phyloP scores from a whole-genome alignment of 2,329 filamentous ascomycete genomes.

The Monosporascus ibericus region DNA sequence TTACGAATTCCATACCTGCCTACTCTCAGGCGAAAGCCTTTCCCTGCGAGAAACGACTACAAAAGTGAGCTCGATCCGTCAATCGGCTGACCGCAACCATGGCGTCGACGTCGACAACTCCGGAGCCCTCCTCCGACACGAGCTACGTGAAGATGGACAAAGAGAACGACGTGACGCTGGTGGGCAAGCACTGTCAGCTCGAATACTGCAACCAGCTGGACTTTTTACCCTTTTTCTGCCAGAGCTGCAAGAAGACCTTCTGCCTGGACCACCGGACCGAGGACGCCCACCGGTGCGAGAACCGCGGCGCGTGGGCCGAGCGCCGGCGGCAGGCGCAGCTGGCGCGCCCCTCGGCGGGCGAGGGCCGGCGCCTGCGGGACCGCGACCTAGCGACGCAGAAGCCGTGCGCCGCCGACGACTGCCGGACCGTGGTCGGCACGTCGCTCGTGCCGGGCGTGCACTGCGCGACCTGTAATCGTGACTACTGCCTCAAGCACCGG shows the following conservation, averaged over 20 bases:
- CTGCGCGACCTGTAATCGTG: slow-evolving; percentile 64
- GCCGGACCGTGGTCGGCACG: slow-evolving; percentile 68
- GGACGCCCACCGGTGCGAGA: slow-evolving; percentile 64
- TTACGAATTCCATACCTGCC: not conserved
- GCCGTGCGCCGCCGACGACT: slow-evolving; percentile 59
- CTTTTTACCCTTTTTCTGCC: slow-evolving; percentile 91
- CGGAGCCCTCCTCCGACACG: slow-evolving; percentile 33
- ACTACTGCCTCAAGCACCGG: slow-evolving; percentile 74
- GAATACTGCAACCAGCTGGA: slow-evolving; percentile 91
- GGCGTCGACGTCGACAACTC: slow-evolving; percentile 41
- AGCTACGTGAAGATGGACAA: slow-evolving; percentile 69
- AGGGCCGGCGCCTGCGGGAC: slow-evolving; percentile 48
- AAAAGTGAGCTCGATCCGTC: not conserved
- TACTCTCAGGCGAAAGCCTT: not conserved
- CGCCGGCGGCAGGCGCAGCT: slow-evolving; percentile 50
- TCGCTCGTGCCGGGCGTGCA: slow-evolving; percentile 62
- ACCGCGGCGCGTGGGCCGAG: slow-evolving; percentile 57
- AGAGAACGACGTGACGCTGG: slow-evolving; percentile 68
- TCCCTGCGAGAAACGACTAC: not conserved
- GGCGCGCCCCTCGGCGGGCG: slow-evolving; percentile 46
- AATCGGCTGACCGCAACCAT: slow-evolving; percentile 27
- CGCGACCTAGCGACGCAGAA: slow-evolving; percentile 51
- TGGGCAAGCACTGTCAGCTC: slow-evolving; percentile 88
- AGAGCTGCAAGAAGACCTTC: slow-evolving; percentile 77
- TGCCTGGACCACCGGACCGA: slow-evolving; percentile 94